Percentiles rank a stretch among this genome's conserved stretches.
These are phyloP conservation scores for Ormosia semicastrata DNA, from an alignment of 306 rosid genomes.

Conservation along the genomic window DNA sequence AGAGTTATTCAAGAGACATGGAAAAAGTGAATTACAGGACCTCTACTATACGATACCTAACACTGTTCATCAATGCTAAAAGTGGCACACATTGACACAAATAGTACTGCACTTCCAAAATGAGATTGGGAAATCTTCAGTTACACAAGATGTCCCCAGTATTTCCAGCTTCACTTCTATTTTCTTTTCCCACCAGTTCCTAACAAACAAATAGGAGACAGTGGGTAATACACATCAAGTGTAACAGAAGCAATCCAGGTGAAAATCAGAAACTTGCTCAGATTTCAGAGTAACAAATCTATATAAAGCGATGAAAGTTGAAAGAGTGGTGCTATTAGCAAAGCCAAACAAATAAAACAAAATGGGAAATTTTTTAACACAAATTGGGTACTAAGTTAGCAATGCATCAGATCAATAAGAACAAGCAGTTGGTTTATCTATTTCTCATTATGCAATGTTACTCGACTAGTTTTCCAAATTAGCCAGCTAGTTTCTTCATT, in stretches of 20 bases:
- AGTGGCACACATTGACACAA: constrained; percentile 4
- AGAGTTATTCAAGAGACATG: neutral
- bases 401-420: neutral
- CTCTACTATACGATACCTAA: neutral
- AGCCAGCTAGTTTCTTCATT: neutral
- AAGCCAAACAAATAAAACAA: neutral
- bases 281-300: neutral
- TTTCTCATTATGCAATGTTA: neutral
- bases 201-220: neutral
- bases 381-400: neutral
- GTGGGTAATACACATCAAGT: neutral
- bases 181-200: neutral
- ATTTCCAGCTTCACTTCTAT: neutral
- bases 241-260: neutral
- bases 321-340: neutral
- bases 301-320: neutral
- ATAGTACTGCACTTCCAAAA: neutral
- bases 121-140: constrained; percentile 5
- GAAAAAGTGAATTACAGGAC: neutral
- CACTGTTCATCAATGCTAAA: neutral
- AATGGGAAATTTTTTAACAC: neutral
- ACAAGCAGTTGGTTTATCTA: neutral
- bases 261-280: neutral
- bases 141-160: neutral
- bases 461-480: neutral